These are phyloP conservation scores for Cephalotrichum gorgonifer DNA, from an alignment of 2,329 filamentous ascomycete species.

Conservation along the genomic window DNA sequence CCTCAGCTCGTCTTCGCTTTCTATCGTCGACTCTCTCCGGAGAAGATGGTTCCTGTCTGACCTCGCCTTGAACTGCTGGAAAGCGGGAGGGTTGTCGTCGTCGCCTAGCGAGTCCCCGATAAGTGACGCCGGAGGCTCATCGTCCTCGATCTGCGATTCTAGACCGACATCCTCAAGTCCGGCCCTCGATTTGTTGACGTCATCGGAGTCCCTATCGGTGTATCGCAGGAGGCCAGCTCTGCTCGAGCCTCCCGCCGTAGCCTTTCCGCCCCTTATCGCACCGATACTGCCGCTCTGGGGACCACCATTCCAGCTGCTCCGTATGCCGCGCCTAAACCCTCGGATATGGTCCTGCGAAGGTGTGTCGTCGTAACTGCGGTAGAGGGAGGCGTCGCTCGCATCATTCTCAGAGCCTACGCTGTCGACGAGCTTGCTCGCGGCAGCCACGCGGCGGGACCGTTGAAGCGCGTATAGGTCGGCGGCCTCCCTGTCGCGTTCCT, in stretches of 20 bases:
- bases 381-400: conserved; percentile 44
- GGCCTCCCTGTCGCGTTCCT: conserved; percentile 80
- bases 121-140: conserved; percentile 52
- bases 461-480: conserved; percentile 93
- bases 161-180: conserved; percentile 84
- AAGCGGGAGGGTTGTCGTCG: conserved; percentile 48
- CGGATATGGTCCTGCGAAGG: conserved; percentile 7
- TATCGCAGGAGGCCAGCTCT: background rate
- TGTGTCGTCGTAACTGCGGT: conserved; percentile 25
- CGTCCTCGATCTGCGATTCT: conserved; percentile 52
- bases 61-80: conserved; percentile 45
- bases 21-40: conserved; percentile 30
- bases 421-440: conserved; percentile 71
- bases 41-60: conserved; percentile 27
- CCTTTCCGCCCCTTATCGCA: background rate
- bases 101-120: conserved; percentile 35
- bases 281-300: conserved; percentile 22
- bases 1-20: conserved; percentile 36
- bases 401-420: conserved; percentile 76
- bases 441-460: conserved; percentile 79
- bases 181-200: conserved; percentile 29
- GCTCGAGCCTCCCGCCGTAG: background rate
- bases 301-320: conserved; percentile 51
- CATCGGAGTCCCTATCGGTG: background rate
- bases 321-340: conserved; percentile 37